phyloP scores from a whole-genome alignment of 768 basidiomycete genomes.

The Boletus rubroflammeus region DNA sequence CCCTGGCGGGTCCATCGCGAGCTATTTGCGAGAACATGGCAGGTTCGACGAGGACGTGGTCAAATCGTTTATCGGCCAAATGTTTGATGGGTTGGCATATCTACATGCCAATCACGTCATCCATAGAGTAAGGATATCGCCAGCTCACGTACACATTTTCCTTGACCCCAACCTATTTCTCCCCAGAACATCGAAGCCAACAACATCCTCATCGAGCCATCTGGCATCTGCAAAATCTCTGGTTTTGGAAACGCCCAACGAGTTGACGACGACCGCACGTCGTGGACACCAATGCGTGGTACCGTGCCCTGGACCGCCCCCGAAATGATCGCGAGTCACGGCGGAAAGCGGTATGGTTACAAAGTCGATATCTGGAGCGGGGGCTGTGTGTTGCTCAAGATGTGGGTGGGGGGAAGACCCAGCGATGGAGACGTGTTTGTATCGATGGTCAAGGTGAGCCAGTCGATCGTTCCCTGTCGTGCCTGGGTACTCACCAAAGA shows the following conservation, averaged over 20 bases:
- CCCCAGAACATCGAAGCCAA: constrained; percentile 87
- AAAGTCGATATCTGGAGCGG: constrained; percentile 97
- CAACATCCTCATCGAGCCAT: constrained; percentile 87
- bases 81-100: constrained; percentile 83
- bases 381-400: constrained; percentile 92
- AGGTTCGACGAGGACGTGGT: constrained; percentile 86
- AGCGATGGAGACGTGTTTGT: constrained; percentile 74
- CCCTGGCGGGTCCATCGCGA: constrained; percentile 88
- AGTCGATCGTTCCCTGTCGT: background rate
- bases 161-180: background rate
- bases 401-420: constrained; percentile 89
- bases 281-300: constrained; percentile 89
- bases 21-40: constrained; percentile 80
- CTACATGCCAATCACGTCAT: constrained; percentile 85
- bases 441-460: constrained; percentile 79
- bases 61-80: constrained; percentile 85
- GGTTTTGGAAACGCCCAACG: constrained; percentile 95
- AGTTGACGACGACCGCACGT: constrained; percentile 73
- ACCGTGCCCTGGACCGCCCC: constrained; percentile 98
- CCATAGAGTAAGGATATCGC: constrained; percentile 61
- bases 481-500: background rate
- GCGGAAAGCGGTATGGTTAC: constrained; percentile 77
- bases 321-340: constrained; percentile 77
- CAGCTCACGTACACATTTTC: background rate
- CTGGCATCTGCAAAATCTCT: constrained; percentile 89